A percentile compares a stretch with the other conserved stretches of the same genome.
These are phyloP conservation scores for Candida montana DNA, from an alignment of 805 yeast species.

Conservation along the genomic window DNA sequence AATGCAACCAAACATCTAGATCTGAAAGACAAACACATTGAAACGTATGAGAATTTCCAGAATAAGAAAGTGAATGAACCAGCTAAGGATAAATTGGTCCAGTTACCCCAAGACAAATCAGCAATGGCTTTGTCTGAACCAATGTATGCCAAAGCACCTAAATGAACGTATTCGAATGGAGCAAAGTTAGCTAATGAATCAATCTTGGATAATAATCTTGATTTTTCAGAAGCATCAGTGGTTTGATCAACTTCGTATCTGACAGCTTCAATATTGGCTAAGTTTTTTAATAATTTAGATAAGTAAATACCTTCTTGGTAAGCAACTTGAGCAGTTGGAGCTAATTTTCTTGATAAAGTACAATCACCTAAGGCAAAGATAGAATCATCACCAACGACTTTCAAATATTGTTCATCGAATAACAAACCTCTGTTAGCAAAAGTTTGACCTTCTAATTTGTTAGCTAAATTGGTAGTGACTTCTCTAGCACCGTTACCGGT, in stretches of 20 bases:
- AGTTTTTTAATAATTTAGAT: constrained; percentile 63
- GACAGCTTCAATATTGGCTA: constrained; percentile 34
- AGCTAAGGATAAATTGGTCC: constrained; percentile 79
- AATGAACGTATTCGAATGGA: constrained; percentile 78
- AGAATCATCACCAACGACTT: constrained; percentile 76
- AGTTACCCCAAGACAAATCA: constrained; percentile 73
- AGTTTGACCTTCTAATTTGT: constrained; percentile 71
- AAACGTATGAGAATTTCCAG: constrained; percentile 89
- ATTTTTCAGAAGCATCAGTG: constrained; percentile 31
- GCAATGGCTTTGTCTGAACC: constrained; percentile 95
- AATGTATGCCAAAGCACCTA: constrained; percentile 89
- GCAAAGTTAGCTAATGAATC: constrained; percentile 36
- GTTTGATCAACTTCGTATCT: constrained; percentile 31
- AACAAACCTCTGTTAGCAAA: constrained; percentile 83
- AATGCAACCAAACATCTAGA: constrained; percentile 79
- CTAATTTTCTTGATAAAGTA: constrained; percentile 70
- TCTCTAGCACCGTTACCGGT: constrained; percentile 91
- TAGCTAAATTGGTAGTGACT: constrained; percentile 59
- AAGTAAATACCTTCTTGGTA: constrained; percentile 86
- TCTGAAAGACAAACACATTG: constrained; percentile 84
- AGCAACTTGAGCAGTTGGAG: constrained; percentile 97
- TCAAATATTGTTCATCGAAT: constrained; percentile 63
- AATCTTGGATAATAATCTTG: constrained; percentile 38
- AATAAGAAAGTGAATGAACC: constrained; percentile 84
- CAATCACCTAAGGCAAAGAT: constrained; percentile 92